Base-by-base conservation (phyloP, 2,329 filamentous ascomycete genomes). In the Kalaharituber pfeilii region DNA sequence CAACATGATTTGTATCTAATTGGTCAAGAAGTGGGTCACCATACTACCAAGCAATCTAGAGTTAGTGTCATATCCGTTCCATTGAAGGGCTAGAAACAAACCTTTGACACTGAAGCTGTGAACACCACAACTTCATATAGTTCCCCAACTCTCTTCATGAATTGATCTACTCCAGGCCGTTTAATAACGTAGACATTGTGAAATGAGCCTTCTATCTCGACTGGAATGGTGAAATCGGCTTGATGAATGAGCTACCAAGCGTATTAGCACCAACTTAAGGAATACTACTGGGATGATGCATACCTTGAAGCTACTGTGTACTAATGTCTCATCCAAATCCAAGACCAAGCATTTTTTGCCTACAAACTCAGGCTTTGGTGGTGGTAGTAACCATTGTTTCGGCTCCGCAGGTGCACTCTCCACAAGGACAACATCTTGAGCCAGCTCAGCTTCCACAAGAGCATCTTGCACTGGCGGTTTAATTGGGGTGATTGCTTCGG, bases 111-210 rank as follows among this genome's bases (percentile, higher is more conserved):
- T 7, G 91, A 98, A 52, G 91, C 91, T 39, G 91, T 98, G 67
- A 98, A 98, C 47, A 98, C 89, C 25, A 98, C 91, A 50, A 98
- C 89, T 71, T 98, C 91, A 65, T 96, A 98, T 50, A 98, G 75
- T 70, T 98, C 91, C 50, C 91, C 91, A 30, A 98, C 88, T 56
- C 91, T 77, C 74, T 96, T 96, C 86, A 98, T 95, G 70, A 98
- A 98, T 60, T 93, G 82, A 67, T 98, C 91, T 20, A 98, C 91
- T 53, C 91, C 91, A n/a, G 91, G 91, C 65, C 91, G 80, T 72
- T 98, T 98, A 69, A 98, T 98, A 61, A 98, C 91, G 67, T 98
- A 98, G 53, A 98, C 93, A 65, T 98, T 98, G 71, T 98, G 91
- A 67, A 93, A 96, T 69, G 94, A 93, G 54, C 91, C 91, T 72